These are phyloP conservation scores for Aspergillus latus DNA, from an alignment of 2,329 filamentous ascomycete genomes.

Conservation along the genomic window DNA sequence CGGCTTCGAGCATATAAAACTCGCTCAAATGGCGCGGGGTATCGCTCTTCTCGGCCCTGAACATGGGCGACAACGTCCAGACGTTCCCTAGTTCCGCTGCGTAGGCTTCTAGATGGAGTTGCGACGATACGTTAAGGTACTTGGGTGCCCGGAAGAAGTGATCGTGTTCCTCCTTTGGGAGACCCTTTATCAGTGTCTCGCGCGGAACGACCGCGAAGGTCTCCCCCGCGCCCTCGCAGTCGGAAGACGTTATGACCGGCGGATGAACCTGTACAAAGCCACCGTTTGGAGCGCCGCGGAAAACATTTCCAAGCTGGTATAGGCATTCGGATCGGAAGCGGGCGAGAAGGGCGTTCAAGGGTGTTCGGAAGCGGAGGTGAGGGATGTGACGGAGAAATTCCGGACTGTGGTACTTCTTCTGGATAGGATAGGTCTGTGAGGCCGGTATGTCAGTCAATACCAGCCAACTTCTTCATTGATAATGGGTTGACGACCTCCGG, in stretches of 20 bases:
- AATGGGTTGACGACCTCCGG: slow-evolving; percentile 61
- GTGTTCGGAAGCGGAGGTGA: slow-evolving; percentile 79
- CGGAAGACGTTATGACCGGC: slow-evolving; percentile 91
- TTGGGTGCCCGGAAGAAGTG: slow-evolving; percentile 81
- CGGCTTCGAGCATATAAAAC: slow-evolving; percentile 98
- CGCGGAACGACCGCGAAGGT: slow-evolving; percentile 71
- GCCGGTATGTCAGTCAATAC: background rate
- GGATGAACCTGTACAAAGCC: slow-evolving; percentile 72
- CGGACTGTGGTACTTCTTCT: slow-evolving; percentile 91
- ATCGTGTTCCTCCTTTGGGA: slow-evolving; percentile 37
- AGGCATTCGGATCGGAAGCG: slow-evolving; percentile 80
- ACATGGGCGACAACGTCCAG: slow-evolving; percentile 91
- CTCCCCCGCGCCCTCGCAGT: slow-evolving; percentile 95
- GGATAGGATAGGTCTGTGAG: slow-evolving; percentile 78
- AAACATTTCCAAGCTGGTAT: slow-evolving; percentile 71
- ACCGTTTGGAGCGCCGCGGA: slow-evolving; percentile 62
- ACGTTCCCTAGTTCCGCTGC: slow-evolving; percentile 85
- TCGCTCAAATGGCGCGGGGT: slow-evolving; percentile 92
- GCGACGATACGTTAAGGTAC: slow-evolving; percentile 92
- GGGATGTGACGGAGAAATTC: slow-evolving; percentile 87
- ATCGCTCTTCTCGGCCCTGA: slow-evolving; percentile 89
- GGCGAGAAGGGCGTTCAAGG: slow-evolving; percentile 75
- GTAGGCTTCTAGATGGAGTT: slow-evolving; percentile 90
- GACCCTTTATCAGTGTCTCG: slow-evolving; percentile 26
- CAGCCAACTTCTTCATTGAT: background rate